Base-by-base conservation (phyloP, 208 protist genomes). In the Leishmania lainsoni region DNA sequence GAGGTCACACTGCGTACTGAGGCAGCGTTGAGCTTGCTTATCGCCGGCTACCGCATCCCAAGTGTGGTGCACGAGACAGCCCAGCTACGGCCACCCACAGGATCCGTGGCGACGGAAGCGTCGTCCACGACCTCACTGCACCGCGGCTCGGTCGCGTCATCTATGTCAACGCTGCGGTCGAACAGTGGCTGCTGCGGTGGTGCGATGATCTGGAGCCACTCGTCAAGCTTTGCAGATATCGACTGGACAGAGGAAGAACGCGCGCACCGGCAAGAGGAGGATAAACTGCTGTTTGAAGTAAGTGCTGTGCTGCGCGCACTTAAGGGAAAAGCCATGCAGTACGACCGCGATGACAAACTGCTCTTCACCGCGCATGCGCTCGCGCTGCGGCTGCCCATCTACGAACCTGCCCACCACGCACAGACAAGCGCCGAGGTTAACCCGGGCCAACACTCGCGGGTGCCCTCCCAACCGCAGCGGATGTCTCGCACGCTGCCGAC, bases 291-390 rank as follows among this genome's bases (percentile, higher is more conserved):
- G n/a, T 32, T 75, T 56, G 83, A 87, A 75, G 83, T 85, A 20
- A 72, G 83, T 29, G 76, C 89, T 1, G 81, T 93, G 20, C 78
- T 95, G 61, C 81, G 84, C 5, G 87, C 90, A 20, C 79, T 93
- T 9, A 95, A 95, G 77, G 92, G 87, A 6, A 85, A 80, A 49
- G 86, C 78, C n/a, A 39, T 95, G 65, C 82, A 88, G 49, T 93
- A 75, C 54, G 87, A 75, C 26, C 83, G 86, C 3, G 90, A 95
- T 56, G 83, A 87, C 39, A 83, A 84, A 71, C 76, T 88, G 68
- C 77, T 95, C 20, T 52, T 75, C 3, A 69, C 81, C 4, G 86
- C 91, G 9, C 81, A 95, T 35, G 78, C 87, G 49, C 75, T 89
- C 6, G 85, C 87, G 9, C 66, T 86, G 59, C 83, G 54, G 77